Percentiles rank a stretch among this genome's conserved stretches.
phyloP scores from a whole-genome alignment of 371 early-diverging fungal species.

The Rhizopus microsporus region DNA sequence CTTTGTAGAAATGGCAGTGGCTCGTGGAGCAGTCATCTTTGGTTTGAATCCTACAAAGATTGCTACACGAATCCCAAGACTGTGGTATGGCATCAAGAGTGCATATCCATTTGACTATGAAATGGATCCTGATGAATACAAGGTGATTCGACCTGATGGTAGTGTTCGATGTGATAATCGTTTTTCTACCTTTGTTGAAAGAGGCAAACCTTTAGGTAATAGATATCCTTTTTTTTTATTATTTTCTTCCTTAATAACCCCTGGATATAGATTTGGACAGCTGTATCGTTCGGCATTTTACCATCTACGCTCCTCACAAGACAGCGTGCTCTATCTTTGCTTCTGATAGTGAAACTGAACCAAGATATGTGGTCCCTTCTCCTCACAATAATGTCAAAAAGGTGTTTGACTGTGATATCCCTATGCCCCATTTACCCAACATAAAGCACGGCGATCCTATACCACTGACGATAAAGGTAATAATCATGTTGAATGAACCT shows the following conservation, averaged over 20 bases:
- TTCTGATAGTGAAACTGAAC: constrained; percentile 53
- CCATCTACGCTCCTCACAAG: constrained; percentile 56
- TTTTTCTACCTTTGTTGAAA: constrained; percentile 44
- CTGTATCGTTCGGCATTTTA: constrained; percentile 55
- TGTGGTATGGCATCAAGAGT: constrained; percentile 54
- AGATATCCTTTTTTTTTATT: background rate
- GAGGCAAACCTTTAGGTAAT: constrained; percentile 47
- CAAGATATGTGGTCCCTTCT: constrained; percentile 54
- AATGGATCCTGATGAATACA: constrained; percentile 47
- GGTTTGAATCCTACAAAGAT: constrained; percentile 46
- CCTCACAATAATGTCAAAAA: constrained; percentile 39
- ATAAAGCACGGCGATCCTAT: constrained; percentile 37
- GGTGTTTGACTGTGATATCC: constrained; percentile 62
- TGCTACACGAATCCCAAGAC: constrained; percentile 43
- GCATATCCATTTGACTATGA: constrained; percentile 43
- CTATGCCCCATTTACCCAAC: constrained; percentile 57
- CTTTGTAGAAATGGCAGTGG: constrained; percentile 42
- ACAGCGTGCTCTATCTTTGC: constrained; percentile 59
- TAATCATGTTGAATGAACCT: background rate
- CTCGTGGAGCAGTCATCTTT: constrained; percentile 50
- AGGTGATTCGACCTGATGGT: constrained; percentile 42
- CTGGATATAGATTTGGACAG: constrained; percentile 42
- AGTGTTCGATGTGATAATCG: constrained; percentile 47
- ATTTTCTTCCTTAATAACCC: background rate
- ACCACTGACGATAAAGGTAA: constrained; percentile 44